Evolutionary conservation across 371 early-diverging fungal species (phyloP).

Genomic region (Massospora cicadina): DNA sequence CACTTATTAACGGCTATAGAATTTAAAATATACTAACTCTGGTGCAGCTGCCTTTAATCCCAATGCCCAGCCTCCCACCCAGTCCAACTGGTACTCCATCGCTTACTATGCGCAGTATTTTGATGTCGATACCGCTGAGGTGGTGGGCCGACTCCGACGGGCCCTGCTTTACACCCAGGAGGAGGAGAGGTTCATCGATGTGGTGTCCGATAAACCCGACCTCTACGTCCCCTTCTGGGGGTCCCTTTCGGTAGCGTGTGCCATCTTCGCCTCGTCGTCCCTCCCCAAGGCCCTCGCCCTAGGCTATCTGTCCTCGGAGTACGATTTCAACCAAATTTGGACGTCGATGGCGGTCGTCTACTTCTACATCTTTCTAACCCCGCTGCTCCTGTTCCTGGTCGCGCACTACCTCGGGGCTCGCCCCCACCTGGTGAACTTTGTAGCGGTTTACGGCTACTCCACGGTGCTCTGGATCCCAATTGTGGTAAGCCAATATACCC

Average conservation of each 20-base stretch:
- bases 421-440: background rate
- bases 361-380: conserved; percentile 2
- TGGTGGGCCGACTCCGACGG: background rate
- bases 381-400: background rate
- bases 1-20: background rate
- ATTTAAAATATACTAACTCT: conserved; percentile 1
- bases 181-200: background rate
- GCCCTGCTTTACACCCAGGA: background rate
- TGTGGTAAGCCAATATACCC: background rate
- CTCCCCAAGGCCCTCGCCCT: background rate
- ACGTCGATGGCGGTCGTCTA: background rate
- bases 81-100: background rate
- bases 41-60: background rate
- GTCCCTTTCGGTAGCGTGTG: background rate
- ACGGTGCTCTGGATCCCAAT: background rate
- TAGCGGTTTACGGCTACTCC: conserved; percentile 2
- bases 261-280: background rate
- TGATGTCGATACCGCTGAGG: conserved; percentile 5
- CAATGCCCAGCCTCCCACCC: background rate
- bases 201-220: background rate
- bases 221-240: conserved; percentile 6
- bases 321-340: conserved; percentile 5
- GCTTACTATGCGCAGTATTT: conserved; percentile 1
- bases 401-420: background rate
- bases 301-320: background rate